A percentile compares a stretch with the other conserved stretches of the same genome.
These are phyloP conservation scores for Capsella rubella DNA, from an alignment of 441 rosid genomes.

Conservation along the genomic window DNA sequence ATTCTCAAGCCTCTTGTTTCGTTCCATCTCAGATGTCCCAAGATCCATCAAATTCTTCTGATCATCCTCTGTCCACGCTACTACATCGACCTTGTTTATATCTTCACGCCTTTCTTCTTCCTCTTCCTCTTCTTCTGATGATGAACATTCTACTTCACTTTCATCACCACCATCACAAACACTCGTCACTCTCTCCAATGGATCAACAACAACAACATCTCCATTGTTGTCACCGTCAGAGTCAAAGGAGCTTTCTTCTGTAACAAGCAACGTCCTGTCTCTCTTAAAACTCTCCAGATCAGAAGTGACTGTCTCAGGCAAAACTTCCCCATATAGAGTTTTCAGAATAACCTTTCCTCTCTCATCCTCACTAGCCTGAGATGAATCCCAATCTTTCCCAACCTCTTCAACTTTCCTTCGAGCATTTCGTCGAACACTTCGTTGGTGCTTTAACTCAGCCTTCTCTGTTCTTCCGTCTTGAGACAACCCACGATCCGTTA, in stretches of 20 bases:
- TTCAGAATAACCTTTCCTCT: conserved; percentile 41
- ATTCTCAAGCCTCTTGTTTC: conserved; percentile 80
- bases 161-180: conserved; percentile 39
- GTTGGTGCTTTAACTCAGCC: conserved; percentile 41
- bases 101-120: conserved; percentile 54
- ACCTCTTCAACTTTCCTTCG: conserved; percentile 47
- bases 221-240: conserved; percentile 1
- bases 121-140: conserved; percentile 56
- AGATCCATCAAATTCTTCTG: conserved; percentile 90
- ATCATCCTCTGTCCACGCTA: conserved; percentile 83
- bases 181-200: conserved; percentile 35
- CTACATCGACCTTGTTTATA: conserved; percentile 41
- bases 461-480: conserved; percentile 21
- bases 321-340: conserved; percentile 41
- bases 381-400: conserved; percentile 48
- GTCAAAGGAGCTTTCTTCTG: conserved; percentile 29
- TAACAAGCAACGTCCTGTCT: conserved; percentile 37
- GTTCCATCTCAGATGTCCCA: conserved; percentile 79
- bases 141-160: conserved; percentile 50
- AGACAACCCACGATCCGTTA: conserved; percentile 15
- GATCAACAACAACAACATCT: conserved; percentile 27
- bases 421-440: conserved; percentile 50
- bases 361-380: conserved; percentile 44
- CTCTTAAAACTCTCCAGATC: conserved; percentile 38
- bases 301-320: conserved; percentile 17